phyloP scores from a whole-genome alignment of 129 eudicot species.

The Artemisia annua region DNA sequence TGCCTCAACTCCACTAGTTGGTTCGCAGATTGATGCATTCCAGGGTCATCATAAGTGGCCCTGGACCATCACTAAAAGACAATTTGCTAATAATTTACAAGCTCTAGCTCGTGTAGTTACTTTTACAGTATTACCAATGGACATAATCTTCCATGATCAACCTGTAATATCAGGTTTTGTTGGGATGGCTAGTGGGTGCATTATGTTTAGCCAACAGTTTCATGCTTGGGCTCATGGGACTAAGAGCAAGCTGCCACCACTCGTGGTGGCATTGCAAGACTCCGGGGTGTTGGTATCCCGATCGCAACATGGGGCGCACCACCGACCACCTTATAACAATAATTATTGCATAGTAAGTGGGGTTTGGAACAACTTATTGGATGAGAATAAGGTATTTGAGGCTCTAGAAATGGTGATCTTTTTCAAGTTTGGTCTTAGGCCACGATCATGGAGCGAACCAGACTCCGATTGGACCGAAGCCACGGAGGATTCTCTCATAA shows the following conservation, averaged over 20 bases:
- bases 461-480: slow-evolving; percentile 62
- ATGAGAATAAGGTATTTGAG: slow-evolving; percentile 63
- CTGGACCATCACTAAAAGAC: slow-evolving; percentile 79
- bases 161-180: slow-evolving; percentile 57
- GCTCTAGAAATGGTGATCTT: slow-evolving; percentile 73
- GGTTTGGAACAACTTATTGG: slow-evolving; percentile 73
- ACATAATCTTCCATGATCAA: slow-evolving; percentile 44
- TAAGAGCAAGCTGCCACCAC: slow-evolving; percentile 67
- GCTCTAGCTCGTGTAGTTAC: slow-evolving; percentile 64
- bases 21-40: slow-evolving; percentile 83
- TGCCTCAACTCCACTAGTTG: slow-evolving; percentile 69
- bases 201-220: slow-evolving; percentile 93
- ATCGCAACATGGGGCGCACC: slow-evolving; percentile 73
- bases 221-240: slow-evolving; percentile 95
- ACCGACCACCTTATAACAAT: slow-evolving; percentile 68
- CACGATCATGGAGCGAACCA: slow-evolving; percentile 88
- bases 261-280: slow-evolving; percentile 71
- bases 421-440: slow-evolving; percentile 70
- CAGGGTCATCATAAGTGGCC: slow-evolving; percentile 97
- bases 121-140: slow-evolving; percentile 53
- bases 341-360: slow-evolving; percentile 94
- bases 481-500: slow-evolving; percentile 17
- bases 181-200: slow-evolving; percentile 73
- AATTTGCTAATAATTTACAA: slow-evolving; percentile 81
- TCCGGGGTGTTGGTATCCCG: slow-evolving; percentile 64